phyloP scores from a whole-genome alignment of 352 stramenopile genomes.

The Globisporangium takayamanum region DNA sequence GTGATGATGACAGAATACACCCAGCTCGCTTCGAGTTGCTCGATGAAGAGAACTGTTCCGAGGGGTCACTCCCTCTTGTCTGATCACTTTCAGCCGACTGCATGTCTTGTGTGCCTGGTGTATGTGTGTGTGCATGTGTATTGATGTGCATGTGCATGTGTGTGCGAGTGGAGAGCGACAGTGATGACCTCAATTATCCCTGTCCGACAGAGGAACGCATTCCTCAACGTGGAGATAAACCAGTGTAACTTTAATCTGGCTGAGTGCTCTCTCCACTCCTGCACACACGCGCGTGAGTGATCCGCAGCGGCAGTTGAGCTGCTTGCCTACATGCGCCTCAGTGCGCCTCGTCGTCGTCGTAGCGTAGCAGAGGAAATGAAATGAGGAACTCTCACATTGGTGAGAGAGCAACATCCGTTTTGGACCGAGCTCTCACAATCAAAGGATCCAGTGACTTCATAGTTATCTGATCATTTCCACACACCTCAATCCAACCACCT shows the following conservation, averaged over 20 bases:
- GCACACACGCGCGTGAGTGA: background rate
- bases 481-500: background rate
- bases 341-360: background rate
- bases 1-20: slow-evolving; percentile 87
- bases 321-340: too few species aligned
- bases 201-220: slow-evolving; percentile 86
- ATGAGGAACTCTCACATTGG: slow-evolving; percentile 64
- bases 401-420: slow-evolving; percentile 69
- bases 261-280: slow-evolving; percentile 48
- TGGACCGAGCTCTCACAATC: slow-evolving; percentile 65
- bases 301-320: background rate
- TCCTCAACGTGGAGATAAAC: slow-evolving; percentile 78
- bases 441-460: slow-evolving; percentile 87
- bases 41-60: slow-evolving; percentile 87
- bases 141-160: slow-evolving; percentile 9
- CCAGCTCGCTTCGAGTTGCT: slow-evolving; percentile 86
- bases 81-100: slow-evolving; percentile 50
- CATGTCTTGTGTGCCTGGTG: slow-evolving; percentile 3
- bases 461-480: slow-evolving; percentile 77
- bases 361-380: slow-evolving; percentile 28
- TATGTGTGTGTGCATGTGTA: slow-evolving; percentile 6
- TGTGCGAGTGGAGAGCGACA: slow-evolving; percentile 35
- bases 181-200: slow-evolving; percentile 87
- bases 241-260: slow-evolving; percentile 86
- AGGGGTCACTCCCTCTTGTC: slow-evolving; percentile 87